These are phyloP conservation scores for Ogataea chonburiensis DNA, from an alignment of 805 yeast species.

Conservation along the genomic window DNA sequence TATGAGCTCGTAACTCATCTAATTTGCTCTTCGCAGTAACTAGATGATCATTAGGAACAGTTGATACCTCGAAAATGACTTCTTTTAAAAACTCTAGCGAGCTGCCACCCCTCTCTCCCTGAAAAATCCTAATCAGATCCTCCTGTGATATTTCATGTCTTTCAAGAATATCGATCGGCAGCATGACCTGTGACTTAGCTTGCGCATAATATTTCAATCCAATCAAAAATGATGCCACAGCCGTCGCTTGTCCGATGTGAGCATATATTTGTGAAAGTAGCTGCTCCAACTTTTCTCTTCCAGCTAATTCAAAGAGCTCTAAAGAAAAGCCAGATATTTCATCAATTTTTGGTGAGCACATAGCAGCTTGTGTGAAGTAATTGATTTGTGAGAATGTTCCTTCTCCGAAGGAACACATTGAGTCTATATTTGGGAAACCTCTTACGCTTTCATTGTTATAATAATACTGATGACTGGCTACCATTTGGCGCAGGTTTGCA, in stretches of 20 bases:
- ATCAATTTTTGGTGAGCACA: conserved; percentile 55
- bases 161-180: conserved; percentile 64
- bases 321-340: conserved; percentile 47
- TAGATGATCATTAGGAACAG: conserved; percentile 77
- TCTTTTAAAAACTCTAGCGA: conserved; percentile 42
- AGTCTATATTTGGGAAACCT: conserved; percentile 43
- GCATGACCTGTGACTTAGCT: conserved; percentile 47
- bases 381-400: conserved; percentile 74
- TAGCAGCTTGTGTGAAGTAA: conserved; percentile 59
- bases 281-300: conserved; percentile 25
- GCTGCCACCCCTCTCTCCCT: conserved; percentile 36
- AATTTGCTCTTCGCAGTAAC: conserved; percentile 64
- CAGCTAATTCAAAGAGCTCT: conserved; percentile 45
- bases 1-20: conserved; percentile 36
- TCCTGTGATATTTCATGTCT: conserved; percentile 61
- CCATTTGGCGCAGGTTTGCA: conserved; percentile 54
- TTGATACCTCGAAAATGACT: conserved; percentile 67
- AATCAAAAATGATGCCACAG: conserved; percentile 62
- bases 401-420: conserved; percentile 75
- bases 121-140: conserved; percentile 46
- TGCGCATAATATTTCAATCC: conserved; percentile 59
- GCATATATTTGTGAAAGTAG: conserved; percentile 62
- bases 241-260: conserved; percentile 80
- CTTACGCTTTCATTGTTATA: conserved; percentile 46
- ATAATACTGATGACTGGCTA: conserved; percentile 58